Percentiles rank a stretch among this genome's conserved stretches.
Conservation (phyloP, 352 stramenopile genomes). For the Pythium sukuiense region DNA sequence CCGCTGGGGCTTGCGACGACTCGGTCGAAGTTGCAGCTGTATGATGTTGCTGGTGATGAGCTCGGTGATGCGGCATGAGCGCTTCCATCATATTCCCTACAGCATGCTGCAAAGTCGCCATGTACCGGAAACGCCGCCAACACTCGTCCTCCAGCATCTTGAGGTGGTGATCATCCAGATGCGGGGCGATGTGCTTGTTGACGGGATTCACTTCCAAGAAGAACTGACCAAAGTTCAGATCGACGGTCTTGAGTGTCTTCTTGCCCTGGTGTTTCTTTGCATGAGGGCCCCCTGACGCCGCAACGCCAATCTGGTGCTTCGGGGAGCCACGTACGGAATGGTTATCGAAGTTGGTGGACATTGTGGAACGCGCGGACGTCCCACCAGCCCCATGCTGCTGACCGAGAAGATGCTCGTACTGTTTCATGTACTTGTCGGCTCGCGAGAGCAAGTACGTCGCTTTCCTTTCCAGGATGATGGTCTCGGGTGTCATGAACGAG, state of each 20-base stretch:
- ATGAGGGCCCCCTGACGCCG: background rate
- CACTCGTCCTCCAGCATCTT: constrained; percentile 47
- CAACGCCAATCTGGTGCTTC: constrained; percentile 4
- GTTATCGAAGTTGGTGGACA: constrained; percentile 14
- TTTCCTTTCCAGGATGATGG: constrained; percentile 60
- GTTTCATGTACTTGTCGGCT: constrained; percentile 39
- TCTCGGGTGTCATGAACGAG: constrained; percentile 38
- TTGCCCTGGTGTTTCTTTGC: constrained; percentile 15
- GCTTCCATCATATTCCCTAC: constrained; percentile 38
- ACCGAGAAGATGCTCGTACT: constrained; percentile 5
- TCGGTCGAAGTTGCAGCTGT: background rate
- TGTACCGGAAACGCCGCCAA: constrained; percentile 49
- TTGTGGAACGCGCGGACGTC: background rate
- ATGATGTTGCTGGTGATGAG: constrained; percentile 8
- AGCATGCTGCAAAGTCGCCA: constrained; percentile 34
- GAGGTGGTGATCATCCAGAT: constrained; percentile 44
- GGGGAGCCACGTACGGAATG: too few relatives aligned
- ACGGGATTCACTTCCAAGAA: constrained; percentile 57
- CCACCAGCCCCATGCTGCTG: constrained; percentile 5
- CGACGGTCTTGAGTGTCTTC: constrained; percentile 23
- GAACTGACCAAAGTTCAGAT: constrained; percentile 43
- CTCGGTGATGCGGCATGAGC: constrained; percentile 19
- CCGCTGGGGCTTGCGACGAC: background rate
- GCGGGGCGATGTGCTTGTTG: constrained; percentile 46
- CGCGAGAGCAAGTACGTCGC: constrained; percentile 55